Percentiles rank a stretch among this genome's conserved stretches.
These are phyloP conservation scores for Anacardium occidentale DNA, from an alignment of 345 rosid species.

Conservation along the genomic window DNA sequence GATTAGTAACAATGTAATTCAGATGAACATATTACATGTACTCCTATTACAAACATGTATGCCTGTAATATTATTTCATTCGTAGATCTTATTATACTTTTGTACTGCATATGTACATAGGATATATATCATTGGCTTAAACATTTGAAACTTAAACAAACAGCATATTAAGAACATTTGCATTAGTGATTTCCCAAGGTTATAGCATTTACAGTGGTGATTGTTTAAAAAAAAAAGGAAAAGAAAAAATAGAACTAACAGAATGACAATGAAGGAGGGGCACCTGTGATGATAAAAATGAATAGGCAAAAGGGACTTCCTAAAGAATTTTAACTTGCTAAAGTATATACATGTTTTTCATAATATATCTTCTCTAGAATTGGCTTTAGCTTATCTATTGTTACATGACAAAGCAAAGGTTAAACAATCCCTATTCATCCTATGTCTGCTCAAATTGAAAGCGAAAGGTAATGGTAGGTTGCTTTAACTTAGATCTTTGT, in stretches of 20 bases:
- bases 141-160: not conserved
- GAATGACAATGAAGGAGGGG: not conserved
- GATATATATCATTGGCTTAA: not conserved
- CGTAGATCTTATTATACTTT: not conserved
- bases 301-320: not conserved
- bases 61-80: not conserved
- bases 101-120: not conserved
- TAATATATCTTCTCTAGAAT: not conserved
- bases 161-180: not conserved
- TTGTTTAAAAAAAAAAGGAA: not conserved
- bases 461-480: not conserved
- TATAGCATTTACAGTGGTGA: not conserved
- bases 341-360: not conserved
- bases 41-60: no score
- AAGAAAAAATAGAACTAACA: no score
- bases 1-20: no score
- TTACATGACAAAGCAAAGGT: not conserved
- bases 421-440: not conserved
- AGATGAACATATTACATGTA: no score
- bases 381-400: not conserved
- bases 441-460: not conserved
- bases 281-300: not conserved
- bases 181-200: not conserved
- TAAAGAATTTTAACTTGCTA: not conserved
- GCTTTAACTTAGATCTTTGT: not conserved